These are phyloP conservation scores for Gryganskiella cystojenkinii DNA, from an alignment of 192 early-diverging fungal species.

Conservation along the genomic window DNA sequence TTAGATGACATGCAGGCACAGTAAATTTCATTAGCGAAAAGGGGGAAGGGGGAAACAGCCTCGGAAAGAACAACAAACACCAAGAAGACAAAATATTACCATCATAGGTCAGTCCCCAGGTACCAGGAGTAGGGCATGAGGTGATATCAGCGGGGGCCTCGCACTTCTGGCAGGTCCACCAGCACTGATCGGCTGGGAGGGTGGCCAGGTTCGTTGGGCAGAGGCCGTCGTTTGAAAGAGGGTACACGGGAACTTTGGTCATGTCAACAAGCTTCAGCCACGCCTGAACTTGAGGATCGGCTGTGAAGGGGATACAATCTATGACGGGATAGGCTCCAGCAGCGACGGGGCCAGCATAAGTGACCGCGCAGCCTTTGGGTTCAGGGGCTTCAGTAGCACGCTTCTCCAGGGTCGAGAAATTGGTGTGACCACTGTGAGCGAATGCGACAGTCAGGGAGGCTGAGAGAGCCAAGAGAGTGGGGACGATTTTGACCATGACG, in stretches of 20 bases:
- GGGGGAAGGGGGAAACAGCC: no score
- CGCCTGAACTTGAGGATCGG: conserved; percentile 30
- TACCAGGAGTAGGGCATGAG: conserved; percentile 52
- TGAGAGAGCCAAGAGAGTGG: conserved; percentile 5
- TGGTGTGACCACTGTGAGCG: background rate
- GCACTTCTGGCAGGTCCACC: conserved; percentile 57
- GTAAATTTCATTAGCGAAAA: no score
- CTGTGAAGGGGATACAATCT: conserved; percentile 15
- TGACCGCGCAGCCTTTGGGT: conserved; percentile 6
- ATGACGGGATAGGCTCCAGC: conserved; percentile 14
- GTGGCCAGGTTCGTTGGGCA: background rate
- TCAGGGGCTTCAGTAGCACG: conserved; percentile 3
- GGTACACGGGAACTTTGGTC: conserved; percentile 45
- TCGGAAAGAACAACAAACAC: no score
- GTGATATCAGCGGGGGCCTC: conserved; percentile 28
- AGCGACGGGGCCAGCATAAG: conserved; percentile 1
- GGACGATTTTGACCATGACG: conserved; percentile 16
- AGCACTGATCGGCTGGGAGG: conserved; percentile 41
- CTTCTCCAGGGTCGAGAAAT: background rate
- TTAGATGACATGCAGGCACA: no score
- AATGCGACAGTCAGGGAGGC: conserved; percentile 8
- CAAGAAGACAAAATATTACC: conserved; percentile 4
- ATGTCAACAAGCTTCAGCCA: conserved; percentile 53
- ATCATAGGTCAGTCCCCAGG: conserved; percentile 62
- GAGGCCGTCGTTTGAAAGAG: conserved; percentile 42